phyloP scores from a whole-genome alignment of 2,329 filamentous ascomycete species.

The Colletotrichum siamense region DNA sequence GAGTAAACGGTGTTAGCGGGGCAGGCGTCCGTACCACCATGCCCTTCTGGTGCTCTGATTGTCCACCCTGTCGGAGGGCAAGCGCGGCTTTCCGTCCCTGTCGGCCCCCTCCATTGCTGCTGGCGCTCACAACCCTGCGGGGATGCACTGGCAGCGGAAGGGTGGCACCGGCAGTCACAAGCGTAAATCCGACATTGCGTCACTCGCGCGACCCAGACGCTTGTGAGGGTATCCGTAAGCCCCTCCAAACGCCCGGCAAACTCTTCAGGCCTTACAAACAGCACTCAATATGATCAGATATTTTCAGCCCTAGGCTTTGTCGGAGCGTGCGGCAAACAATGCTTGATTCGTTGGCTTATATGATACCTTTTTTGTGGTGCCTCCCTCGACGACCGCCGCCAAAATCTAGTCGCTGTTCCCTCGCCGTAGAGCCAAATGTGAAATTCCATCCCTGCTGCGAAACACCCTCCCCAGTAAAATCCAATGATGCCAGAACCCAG shows the following conservation, averaged over 20 bases:
- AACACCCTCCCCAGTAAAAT: slow-evolving; percentile 15
- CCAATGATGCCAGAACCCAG: slow-evolving; percentile 16
- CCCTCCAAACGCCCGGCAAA: neutral
- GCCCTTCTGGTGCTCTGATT: neutral
- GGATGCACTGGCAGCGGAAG: neutral
- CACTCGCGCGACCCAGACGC: neutral
- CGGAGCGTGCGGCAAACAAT: neutral
- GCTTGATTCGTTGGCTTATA: slow-evolving; percentile 4
- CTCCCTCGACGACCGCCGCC: neutral
- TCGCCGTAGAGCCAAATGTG: neutral
- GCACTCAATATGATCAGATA: neutral
- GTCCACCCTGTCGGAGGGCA: neutral
- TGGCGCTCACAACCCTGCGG: neutral
- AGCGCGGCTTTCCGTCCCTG: neutral
- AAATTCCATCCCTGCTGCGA: neutral
- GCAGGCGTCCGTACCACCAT: neutral
- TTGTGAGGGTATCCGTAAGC: neutral
- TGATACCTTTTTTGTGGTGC: neutral
- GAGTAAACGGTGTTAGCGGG: neutral
- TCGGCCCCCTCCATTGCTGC: neutral
- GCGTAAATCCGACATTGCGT: neutral
- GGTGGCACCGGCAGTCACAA: neutral
- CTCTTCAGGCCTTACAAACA: neutral
- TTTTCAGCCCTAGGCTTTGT: neutral
- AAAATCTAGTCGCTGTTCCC: neutral